Percentiles rank a stretch among this genome's conserved stretches.
Conservation (phyloP, 805 yeast species). For the Gaillardinia entomophila region DNA sequence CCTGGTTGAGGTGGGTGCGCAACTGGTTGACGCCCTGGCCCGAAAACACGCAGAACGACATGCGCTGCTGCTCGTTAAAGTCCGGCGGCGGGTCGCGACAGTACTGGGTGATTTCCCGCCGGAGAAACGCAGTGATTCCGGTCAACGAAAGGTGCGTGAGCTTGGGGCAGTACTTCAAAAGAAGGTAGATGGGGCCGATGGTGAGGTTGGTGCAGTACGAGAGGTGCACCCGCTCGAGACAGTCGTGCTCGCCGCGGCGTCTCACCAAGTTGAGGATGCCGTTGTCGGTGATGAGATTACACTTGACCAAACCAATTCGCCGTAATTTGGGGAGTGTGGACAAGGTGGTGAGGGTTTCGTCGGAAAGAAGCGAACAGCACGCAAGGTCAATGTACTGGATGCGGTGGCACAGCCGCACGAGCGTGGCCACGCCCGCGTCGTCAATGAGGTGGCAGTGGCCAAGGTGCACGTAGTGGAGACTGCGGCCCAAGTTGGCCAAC, state of each 20-base stretch:
- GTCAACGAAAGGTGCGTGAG: conserved; percentile 88
- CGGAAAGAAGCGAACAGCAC: conserved; percentile 85
- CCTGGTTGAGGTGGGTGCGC: conserved; percentile 57
- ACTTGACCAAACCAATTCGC: conserved; percentile 90
- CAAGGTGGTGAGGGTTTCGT: conserved; percentile 70
- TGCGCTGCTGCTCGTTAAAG: conserved; percentile 79
- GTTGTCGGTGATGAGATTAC: conserved; percentile 78
- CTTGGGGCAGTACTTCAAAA: conserved; percentile 76
- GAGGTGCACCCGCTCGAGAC: conserved; percentile 87
- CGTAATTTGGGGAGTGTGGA: conserved; percentile 73
- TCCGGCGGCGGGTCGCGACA: conserved; percentile 93
- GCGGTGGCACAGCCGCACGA: conserved; percentile 74
- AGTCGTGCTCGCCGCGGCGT: conserved; percentile 66
- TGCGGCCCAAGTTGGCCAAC: conserved; percentile 67
- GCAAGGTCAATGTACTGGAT: conserved; percentile 93
- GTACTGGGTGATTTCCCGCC: conserved; percentile 77
- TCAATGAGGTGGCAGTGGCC: conserved; percentile 93
- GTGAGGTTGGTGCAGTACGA: conserved; percentile 84
- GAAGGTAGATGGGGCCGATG: conserved; percentile 66
- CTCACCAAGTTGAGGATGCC: conserved; percentile 69
- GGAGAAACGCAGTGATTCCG: conserved; percentile 84
- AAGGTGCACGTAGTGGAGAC: conserved; percentile 81
- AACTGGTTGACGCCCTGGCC: conserved; percentile 82
- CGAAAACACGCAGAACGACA: conserved; percentile 86
- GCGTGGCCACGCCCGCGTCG: conserved; percentile 73